Evolutionary conservation across 805 yeast genomes (phyloP), one percentile per base, ranked within the genome.

Genomic region (Yarrowia divulgata): DNA sequence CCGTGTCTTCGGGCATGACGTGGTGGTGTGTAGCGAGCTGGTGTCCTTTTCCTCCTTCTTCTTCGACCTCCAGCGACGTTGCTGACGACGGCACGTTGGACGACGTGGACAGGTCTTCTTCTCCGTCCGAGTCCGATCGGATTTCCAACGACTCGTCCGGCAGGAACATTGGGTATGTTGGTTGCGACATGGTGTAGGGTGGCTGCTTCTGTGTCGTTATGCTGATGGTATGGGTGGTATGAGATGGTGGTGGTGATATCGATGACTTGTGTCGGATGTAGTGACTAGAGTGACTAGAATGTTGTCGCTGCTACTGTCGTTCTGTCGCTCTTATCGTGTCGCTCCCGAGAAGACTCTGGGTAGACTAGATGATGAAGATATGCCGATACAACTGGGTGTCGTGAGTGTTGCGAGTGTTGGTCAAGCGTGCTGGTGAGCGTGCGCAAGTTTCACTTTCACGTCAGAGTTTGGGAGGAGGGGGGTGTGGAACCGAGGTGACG

Each of bases 111-210:
- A 54, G 19, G 34, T 60, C 68, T 19, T 63, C 68, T 29, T 63
- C 68, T 35, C 13, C 18, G n/a, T 48, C 55, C 10, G 48, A 39
- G 48, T 63, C 68, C 8, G 57, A 48, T 0, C 55, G 43, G 57
- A 63, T 63, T 23, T 63, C 68, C 23, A 63, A 57, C n/a, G 29
- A 19, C 23, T 63, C 68, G 37, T 63, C 68, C 13, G 57, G 68
- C 18, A 63, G 57, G 39, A 48, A 63, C n/a, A 63, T 63, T 5
- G 68, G 68, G 46, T 63, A 63, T 8, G 37, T 35, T n/a, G 66
- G 60, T 19, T 19, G 66, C 19, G 45, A 42, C 45, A 42, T 42
- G 18, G 45, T 10, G 40, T 16, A 39, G 29, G 29, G 29, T 10
- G 40, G 1, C 6, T 13, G 40, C 14, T 39, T 39, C 13, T 7